Base-by-base conservation (phyloP, 2,329 filamentous ascomycete genomes). In the Tolypocladium tropicale region DNA sequence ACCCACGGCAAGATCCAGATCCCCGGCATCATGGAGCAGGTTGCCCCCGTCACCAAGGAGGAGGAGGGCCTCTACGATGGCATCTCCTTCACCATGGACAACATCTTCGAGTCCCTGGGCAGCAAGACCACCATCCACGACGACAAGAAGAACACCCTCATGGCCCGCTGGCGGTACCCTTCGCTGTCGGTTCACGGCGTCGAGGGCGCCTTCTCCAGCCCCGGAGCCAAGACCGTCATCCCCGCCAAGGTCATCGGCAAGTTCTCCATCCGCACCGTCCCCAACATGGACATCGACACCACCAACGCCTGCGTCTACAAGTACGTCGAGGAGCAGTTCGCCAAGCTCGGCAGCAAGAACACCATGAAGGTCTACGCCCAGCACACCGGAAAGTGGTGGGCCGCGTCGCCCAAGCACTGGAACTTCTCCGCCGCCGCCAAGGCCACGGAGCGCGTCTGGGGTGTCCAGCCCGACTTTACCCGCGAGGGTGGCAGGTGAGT, bases 381-480 rank as follows among this genome's bases (percentile, higher is more conserved):
- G 74, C 94, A 99, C 78, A 86, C 85, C 58, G 94, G 94, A 64
- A 96, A 96, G 76, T 99, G 94, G 94, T 99, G 94, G 94, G 91
- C 95, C 52, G 91, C 95, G 51, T 92, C 88, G 68, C 93, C 94
- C 33, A 94, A 95, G 76, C 93, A 99, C 81, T 97, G 94, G 91
- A 99, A 99, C 81, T 99, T 97, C 76, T 83, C 85, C 33, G 93
- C 93, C 30, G 94, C 94, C 16, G 84, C 87, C 68, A 97, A 96
- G 81, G 94, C 94, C n/a, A 91, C 94, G 36, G 88, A 97, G 78
- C 84, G 90, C 61, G 94, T 99, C 39, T 99, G 91, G 83, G 89
- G 89, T 55, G 88, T 96, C 55, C 81, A 91, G 77, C 94, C 94
- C 30, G 94, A 99, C 75, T 88, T 96, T 74, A 99, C 94, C 43